Percentiles rank a stretch among this genome's conserved stretches.
phyloP scores from a whole-genome alignment of 1,284 basidiomycete species.

The Neolentinus lepideus region DNA sequence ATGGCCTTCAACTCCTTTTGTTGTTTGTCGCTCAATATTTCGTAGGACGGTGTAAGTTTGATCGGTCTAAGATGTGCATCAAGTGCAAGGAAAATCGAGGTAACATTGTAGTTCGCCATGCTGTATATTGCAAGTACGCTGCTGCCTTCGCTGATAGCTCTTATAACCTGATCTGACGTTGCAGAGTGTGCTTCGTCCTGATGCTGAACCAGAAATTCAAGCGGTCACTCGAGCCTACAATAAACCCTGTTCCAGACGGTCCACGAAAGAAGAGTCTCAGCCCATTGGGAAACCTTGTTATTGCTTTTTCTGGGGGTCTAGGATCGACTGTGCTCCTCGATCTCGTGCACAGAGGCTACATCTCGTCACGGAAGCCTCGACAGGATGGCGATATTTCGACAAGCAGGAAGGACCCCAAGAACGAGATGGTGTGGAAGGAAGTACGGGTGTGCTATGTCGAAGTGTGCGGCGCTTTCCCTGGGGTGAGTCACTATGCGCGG shows the following conservation, averaged over 20 bases:
- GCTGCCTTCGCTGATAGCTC: slow-evolving; percentile 2
- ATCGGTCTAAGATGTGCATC: slow-evolving; percentile 56
- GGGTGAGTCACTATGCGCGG: slow-evolving; percentile 33
- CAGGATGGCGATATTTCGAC: slow-evolving; percentile 20
- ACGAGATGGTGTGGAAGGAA: slow-evolving; percentile 53
- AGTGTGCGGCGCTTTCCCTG: slow-evolving; percentile 50
- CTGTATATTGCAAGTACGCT: slow-evolving; percentile 76
- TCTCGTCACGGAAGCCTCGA: slow-evolving; percentile 25
- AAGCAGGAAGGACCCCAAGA: slow-evolving; percentile 57
- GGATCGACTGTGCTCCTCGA: slow-evolving; percentile 70
- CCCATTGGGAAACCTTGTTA: slow-evolving; percentile 56
- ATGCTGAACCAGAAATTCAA: slow-evolving; percentile 59
- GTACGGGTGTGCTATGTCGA: slow-evolving; percentile 66
- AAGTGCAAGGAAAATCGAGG: slow-evolving; percentile 62
- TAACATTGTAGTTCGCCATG: slow-evolving; percentile 67
- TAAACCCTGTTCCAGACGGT: slow-evolving; percentile 47
- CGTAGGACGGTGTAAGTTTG: slow-evolving; percentile 55
- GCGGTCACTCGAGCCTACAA: slow-evolving; percentile 52
- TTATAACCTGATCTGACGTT: slow-evolving; percentile 1
- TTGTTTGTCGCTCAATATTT: neutral
- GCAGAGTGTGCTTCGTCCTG: slow-evolving; percentile 62
- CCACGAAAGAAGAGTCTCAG: slow-evolving; percentile 45
- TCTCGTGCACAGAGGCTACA: slow-evolving; percentile 56
- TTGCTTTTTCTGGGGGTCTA: slow-evolving; percentile 70
- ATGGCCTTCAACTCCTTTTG: slow-evolving; percentile 15